A percentile compares a stretch with the other conserved stretches of the same genome.
Conservation (phyloP, 2,329 filamentous ascomycete species). For the Macrophomina phaseolina region DNA sequence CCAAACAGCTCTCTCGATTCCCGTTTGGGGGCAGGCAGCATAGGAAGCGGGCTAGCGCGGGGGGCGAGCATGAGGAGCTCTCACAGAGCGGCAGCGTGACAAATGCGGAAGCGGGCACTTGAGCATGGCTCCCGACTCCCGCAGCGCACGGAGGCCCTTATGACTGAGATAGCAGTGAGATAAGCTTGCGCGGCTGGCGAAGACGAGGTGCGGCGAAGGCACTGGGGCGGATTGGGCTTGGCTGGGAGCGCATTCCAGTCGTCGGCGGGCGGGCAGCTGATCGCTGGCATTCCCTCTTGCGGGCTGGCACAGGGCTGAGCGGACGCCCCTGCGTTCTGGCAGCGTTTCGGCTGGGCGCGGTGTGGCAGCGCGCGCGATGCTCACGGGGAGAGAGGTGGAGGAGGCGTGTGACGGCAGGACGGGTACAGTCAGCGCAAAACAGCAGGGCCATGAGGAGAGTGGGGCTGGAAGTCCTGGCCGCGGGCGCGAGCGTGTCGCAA, state of each 20-base stretch:
- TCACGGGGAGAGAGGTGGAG: background rate
- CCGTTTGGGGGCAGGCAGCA: conserved; percentile 1
- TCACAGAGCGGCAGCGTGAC: background rate
- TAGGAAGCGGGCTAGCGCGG: conserved; percentile 5
- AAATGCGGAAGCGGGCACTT: conserved; percentile 14
- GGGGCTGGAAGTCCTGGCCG: conserved; percentile 19
- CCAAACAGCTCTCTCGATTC: conserved; percentile 8
- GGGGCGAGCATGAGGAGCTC: background rate
- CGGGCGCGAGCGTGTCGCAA: conserved; percentile 11
- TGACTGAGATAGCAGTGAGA: background rate
- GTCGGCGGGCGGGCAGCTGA: conserved; percentile 9
- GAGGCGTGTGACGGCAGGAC: conserved; percentile 10
- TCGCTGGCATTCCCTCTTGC: conserved; percentile 13
- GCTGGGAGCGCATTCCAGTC: conserved; percentile 8
- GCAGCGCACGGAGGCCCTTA: background rate
- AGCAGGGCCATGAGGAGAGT: background rate
- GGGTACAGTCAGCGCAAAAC: conserved; percentile 19
- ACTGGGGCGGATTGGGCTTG: background rate
- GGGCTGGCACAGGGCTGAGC: conserved; percentile 15
- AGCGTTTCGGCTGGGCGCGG: background rate
- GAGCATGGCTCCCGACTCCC: conserved; percentile 10
- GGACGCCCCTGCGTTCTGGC: conserved; percentile 13
- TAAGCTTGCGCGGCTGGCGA: conserved; percentile 15
- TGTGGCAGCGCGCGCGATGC: background rate
- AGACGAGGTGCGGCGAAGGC: conserved; percentile 12